Evolutionary conservation across 352 stramenopile species (phyloP), one percentile per base, ranked within the genome.

Genomic region (Plasmopara halstedii): DNA sequence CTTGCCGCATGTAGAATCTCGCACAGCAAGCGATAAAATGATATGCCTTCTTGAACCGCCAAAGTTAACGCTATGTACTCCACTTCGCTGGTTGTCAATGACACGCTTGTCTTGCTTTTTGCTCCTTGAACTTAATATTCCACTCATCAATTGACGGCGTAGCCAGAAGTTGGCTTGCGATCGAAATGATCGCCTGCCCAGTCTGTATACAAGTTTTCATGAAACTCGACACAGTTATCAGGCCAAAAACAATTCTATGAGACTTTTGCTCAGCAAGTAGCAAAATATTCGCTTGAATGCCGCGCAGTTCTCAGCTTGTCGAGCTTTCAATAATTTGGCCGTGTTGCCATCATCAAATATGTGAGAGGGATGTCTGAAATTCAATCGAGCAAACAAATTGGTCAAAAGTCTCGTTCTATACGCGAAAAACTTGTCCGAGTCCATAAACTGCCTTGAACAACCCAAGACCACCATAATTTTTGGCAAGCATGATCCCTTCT

Each of bases 371-470:
- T 31, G 11, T 11, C 11, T 31, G 26, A 31, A 31, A 31, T 6
- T 11, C 26, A 31, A 31, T 31, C 6, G 26, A 31, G 26, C 26
- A 31, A 11, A 31, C 11, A 11, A 11, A 31, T 11, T 62, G 1
- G 26, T 31, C 26, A 31, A 31, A 31, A 6, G 49, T 62, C 39
- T 60, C 39, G 41, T 62, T 62, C 22, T 22, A 43, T 4, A 33
- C 37, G 6, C 37, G 20, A 25, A 22, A 43, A 1, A 22, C 37
- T 13, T 67, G 62, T 19, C 64, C 64, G 0, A 64, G 31, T 18
- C 13, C 36, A 9, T 42, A 42, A 1, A 42, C 5, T 6, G 8
- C 11, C 19, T 4, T 25, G 19, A 18, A 4, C 6, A 42, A 9
- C 10, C 17, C 3, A 7, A 42, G 4, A 42, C 20, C 25, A 18